Percentiles rank a stretch among this genome's conserved stretches.
These are phyloP conservation scores for Globisporangium perplexum DNA, from an alignment of 352 stramenopile genomes.

Conservation along the genomic window DNA sequence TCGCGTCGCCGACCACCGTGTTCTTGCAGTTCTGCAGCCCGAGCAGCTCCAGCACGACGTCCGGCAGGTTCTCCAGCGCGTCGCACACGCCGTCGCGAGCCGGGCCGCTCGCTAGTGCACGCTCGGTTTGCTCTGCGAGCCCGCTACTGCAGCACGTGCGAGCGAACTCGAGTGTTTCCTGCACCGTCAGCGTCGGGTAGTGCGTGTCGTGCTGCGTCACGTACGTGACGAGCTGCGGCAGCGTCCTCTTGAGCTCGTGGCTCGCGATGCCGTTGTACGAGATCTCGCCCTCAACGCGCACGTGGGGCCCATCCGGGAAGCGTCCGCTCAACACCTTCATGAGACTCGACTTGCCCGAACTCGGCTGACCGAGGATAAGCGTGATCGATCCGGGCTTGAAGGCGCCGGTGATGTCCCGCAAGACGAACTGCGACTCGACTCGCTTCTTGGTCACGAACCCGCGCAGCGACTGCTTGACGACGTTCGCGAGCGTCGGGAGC, in stretches of 20 bases:
- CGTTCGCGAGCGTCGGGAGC: too few species aligned
- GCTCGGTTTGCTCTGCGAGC: not conserved
- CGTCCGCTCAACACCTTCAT: conserved; percentile 17
- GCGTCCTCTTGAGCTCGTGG: not conserved
- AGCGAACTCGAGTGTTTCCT: conserved; percentile 52
- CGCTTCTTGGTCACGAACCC: too few species aligned
- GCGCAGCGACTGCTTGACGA: too few species aligned
- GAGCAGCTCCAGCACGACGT: conserved; percentile 3
- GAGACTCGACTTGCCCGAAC: conserved; percentile 13
- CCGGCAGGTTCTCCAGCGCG: not conserved
- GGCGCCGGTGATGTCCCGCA: not conserved
- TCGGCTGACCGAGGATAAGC: conserved; percentile 7
- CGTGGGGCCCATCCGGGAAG: conserved; percentile 9
- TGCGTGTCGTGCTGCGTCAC: conserved; percentile 44
- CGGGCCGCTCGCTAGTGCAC: not conserved
- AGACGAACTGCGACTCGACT: too few species aligned
- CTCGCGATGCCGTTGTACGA: conserved; percentile 14
- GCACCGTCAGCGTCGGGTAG: conserved; percentile 40
- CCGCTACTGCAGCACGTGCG: conserved; percentile 28
- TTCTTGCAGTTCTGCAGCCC: conserved; percentile 2
- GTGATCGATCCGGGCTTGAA: conserved; percentile 14
- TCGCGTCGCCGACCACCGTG: conserved; percentile 23
- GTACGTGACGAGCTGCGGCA: conserved; percentile 44
- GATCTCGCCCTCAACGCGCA: conserved; percentile 8
- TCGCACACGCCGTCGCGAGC: not conserved